Evolutionary conservation across 2,329 filamentous ascomycete genomes (phyloP), one percentile per base, ranked within the genome.

Genomic region (Hymenoscyphus scutula): DNA sequence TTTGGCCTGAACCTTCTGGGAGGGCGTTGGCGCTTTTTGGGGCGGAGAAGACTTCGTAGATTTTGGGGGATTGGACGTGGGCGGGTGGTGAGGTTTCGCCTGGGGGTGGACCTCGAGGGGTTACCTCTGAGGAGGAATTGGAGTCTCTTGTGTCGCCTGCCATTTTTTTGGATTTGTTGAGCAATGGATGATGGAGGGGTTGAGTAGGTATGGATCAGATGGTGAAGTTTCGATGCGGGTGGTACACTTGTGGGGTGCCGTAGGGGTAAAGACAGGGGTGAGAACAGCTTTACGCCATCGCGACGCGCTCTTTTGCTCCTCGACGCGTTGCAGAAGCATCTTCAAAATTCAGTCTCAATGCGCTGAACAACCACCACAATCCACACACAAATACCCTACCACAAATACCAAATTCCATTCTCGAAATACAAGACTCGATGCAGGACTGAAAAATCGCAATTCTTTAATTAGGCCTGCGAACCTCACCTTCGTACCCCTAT

Each of bases 21-120:
- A 75, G 63, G 2, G 68, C 66, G 68, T 75, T 75, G 37, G 73
- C 72, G 58, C 55, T 71, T 58, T 65, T 64, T 32, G 69, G 66
- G 13, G 65, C 62, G 55, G 75, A 68, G 69, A 79, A 79, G 61
- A 74, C 72, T 67, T 78, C 77, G 71, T 78, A 78, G 58, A 75
- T 65, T 67, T 77, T 76, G 8, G 73, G 70, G 2, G 76, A 68
- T 53, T 73, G 68, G 56, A 74, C 72, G 59, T 77, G 74, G 5
- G 74, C 69, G 3, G 76, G 73, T 13, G 73, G 70, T 51, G 72
- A 70, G 13, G 72, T 76, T 19, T 69, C 72, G 29, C 75, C 75
- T 3, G 76, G 74, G 17, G 76, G 75, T 48, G 75, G 74, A 30
- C 69, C 71, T 53, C 71, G 73, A 27, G 71, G 68, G 30, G 60